phyloP scores from a whole-genome alignment of 768 basidiomycete species.

The Mycena epipterygia region DNA sequence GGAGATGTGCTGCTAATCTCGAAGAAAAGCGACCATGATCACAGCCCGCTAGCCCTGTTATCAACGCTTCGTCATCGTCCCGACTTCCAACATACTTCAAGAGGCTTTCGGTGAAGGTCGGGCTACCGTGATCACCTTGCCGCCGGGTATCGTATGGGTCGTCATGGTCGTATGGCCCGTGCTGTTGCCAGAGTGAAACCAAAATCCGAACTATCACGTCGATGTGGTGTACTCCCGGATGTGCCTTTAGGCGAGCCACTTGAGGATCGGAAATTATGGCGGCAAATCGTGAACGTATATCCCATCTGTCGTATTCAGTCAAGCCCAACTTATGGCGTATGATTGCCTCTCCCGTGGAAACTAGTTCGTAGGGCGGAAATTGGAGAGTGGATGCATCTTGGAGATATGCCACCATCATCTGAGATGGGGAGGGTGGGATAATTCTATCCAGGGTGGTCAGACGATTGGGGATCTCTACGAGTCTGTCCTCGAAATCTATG shows the following conservation, averaged over 20 bases:
- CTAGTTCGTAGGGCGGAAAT: not conserved
- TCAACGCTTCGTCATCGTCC: too few species aligned
- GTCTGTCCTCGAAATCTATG: too few species aligned
- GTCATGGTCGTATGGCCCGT: too few species aligned
- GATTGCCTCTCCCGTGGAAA: not conserved
- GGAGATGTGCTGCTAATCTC: too few species aligned
- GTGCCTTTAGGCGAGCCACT: not conserved
- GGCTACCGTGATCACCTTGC: too few species aligned
- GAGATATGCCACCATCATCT: not conserved
- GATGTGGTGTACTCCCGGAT: not conserved
- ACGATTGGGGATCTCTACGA: too few species aligned
- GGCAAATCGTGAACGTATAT: not conserved
- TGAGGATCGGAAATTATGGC: not conserved
- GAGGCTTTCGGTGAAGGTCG: too few species aligned
- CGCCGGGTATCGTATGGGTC: too few species aligned
- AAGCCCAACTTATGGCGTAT: not conserved
- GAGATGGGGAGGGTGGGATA: not conserved
- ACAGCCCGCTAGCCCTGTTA: too few species aligned
- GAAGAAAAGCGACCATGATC: too few species aligned
- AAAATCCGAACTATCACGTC: not conserved
- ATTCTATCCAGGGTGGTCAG: not conserved
- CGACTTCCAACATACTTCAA: too few species aligned
- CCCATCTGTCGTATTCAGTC: not conserved
- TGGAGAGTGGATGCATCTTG: not conserved
- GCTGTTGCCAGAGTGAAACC: not conserved